Conservation (phyloP, 1,139 yeast species). For the Scheffersomyces titani region DNA sequence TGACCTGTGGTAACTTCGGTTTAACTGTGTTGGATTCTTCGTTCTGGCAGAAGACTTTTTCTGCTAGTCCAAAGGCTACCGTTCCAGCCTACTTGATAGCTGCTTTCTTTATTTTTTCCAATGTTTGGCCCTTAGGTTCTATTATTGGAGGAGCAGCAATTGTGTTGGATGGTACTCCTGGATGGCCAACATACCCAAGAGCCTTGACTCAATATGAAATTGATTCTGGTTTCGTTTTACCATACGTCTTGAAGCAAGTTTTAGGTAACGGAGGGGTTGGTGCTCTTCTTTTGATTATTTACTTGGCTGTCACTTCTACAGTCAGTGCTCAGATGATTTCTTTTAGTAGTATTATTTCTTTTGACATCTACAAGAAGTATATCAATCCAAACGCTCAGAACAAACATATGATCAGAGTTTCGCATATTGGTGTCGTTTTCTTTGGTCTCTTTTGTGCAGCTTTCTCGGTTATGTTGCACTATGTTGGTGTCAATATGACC, state of each 20-base stretch:
- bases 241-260: constrained; percentile 26
- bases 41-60: constrained; percentile 37
- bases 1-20: constrained; percentile 31
- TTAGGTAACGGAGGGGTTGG: constrained; percentile 31
- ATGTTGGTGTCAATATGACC: constrained; percentile 32
- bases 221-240: constrained; percentile 29
- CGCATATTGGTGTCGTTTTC: constrained; percentile 28
- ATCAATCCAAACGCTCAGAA: constrained; percentile 26
- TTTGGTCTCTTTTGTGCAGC: constrained; percentile 33
- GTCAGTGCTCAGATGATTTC: constrained; percentile 35
- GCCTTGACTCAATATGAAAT: constrained; percentile 25
- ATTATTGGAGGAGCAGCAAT: constrained; percentile 28
- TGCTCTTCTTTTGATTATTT: constrained; percentile 27
- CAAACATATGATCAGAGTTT: constrained; percentile 26
- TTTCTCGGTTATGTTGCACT: constrained; percentile 31
- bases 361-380: constrained; percentile 32
- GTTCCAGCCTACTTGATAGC: constrained; percentile 41
- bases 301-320: constrained; percentile 34
- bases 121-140: constrained; percentile 34
- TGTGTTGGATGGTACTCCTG: constrained; percentile 23
- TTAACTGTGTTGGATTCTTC: constrained; percentile 32
- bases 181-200: constrained; percentile 33
- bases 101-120: constrained; percentile 31
- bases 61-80: constrained; percentile 34
- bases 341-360: constrained; percentile 30